These are phyloP conservation scores for Oxytropis ochrocephala DNA, from an alignment of 306 rosid genomes.

Conservation along the genomic window DNA sequence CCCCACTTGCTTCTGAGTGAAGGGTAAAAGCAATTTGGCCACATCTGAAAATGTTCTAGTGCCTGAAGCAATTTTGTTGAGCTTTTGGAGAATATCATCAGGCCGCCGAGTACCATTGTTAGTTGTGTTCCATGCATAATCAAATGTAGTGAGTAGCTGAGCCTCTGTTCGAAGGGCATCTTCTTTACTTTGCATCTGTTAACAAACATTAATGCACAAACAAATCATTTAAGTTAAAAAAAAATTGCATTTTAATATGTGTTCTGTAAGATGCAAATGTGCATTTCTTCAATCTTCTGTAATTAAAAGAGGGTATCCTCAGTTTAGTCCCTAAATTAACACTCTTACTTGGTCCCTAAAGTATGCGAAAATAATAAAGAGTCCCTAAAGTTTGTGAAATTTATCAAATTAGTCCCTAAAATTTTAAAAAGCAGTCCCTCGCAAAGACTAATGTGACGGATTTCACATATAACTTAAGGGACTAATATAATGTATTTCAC, in stretches of 20 bases:
- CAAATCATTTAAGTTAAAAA: background rate
- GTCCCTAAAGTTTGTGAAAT: too few species aligned
- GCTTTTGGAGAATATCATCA: constrained; percentile 50
- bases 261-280: background rate
- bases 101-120: constrained; percentile 55
- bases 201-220: constrained; percentile 11
- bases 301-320: too few species aligned
- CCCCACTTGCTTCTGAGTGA: constrained; percentile 58
- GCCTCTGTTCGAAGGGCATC: constrained; percentile 54
- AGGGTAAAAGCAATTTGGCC: constrained; percentile 43
- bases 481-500: too few species aligned
- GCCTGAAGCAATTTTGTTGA: constrained; percentile 42
- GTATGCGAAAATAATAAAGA: too few species aligned
- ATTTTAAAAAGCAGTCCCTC: too few species aligned
- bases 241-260: background rate
- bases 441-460: too few species aligned
- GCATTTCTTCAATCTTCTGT: background rate
- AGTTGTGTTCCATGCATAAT: constrained; percentile 79
- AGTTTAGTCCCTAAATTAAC: too few species aligned
- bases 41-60: constrained; percentile 29
- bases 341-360: too few species aligned
- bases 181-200: constrained; percentile 67
- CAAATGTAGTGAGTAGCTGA: constrained; percentile 63
- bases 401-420: too few species aligned
- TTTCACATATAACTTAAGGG: too few species aligned